These are phyloP conservation scores for Microthlaspi erraticum DNA, from an alignment of 345 rosid species.

Conservation along the genomic window DNA sequence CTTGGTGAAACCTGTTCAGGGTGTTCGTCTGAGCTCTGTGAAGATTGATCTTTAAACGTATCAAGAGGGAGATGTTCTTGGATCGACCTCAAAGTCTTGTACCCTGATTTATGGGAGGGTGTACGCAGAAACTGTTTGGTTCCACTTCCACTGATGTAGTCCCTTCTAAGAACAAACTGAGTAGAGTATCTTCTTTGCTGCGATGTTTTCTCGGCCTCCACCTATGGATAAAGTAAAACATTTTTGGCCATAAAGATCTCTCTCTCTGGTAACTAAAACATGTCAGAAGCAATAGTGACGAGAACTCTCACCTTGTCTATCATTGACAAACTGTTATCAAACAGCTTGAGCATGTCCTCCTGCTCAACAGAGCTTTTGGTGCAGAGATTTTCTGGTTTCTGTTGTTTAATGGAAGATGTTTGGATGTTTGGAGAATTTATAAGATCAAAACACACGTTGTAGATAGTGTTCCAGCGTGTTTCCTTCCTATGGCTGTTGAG, in stretches of 20 bases:
- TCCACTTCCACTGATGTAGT: slow-evolving; percentile 50
- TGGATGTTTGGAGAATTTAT: slow-evolving; percentile 61
- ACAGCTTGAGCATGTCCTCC: slow-evolving; percentile 55
- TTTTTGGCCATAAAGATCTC: slow-evolving; percentile 9
- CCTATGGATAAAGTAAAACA: slow-evolving; percentile 43
- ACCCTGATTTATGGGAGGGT: slow-evolving; percentile 43
- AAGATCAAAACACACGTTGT: slow-evolving; percentile 69
- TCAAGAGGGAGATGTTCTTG: slow-evolving; percentile 39
- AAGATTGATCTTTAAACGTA: slow-evolving; percentile 42
- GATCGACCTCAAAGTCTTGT: slow-evolving; percentile 32
- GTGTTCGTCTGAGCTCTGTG: slow-evolving; percentile 30
- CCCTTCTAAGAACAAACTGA: slow-evolving; percentile 55
- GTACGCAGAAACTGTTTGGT: slow-evolving; percentile 51
- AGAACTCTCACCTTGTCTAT: slow-evolving; percentile 51
- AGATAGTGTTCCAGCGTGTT: slow-evolving; percentile 66
- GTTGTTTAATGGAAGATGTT: slow-evolving; percentile 39
- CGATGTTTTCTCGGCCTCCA: slow-evolving; percentile 46
- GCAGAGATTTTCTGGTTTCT: slow-evolving; percentile 37
- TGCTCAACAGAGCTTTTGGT: slow-evolving; percentile 42
- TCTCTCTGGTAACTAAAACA: slow-evolving; percentile 9
- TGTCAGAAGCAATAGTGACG: slow-evolving; percentile 1
- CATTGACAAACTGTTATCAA: slow-evolving; percentile 60
- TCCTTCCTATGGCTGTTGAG: slow-evolving; percentile 51
- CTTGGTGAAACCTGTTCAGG: slow-evolving; percentile 51
- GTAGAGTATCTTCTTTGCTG: slow-evolving; percentile 63